Evolutionary conservation across 257 asterid genomes (phyloP).

Genomic region (Nicotiana sylvestris): DNA sequence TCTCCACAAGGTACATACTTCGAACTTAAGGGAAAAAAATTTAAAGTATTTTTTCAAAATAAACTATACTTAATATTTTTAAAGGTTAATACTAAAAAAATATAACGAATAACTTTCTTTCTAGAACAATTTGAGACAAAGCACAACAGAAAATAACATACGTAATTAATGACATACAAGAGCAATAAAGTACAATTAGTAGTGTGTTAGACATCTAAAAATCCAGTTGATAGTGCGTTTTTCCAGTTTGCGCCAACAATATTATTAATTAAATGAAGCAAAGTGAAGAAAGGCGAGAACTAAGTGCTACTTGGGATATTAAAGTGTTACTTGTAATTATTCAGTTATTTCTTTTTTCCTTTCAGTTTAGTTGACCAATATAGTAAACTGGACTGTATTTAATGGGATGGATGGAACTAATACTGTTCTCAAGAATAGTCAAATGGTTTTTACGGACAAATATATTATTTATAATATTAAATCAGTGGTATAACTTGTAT

Average conservation of each 20-base stretch:
- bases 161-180: not conserved
- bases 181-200: not conserved
- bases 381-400: not conserved
- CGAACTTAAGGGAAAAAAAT: no score
- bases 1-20: no score
- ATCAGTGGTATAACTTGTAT: not conserved
- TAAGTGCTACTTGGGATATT: not conserved
- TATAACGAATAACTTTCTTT: not conserved
- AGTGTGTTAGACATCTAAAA: not conserved
- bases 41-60: no score
- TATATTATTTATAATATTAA: not conserved
- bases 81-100: no score
- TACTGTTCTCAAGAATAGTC: not conserved
- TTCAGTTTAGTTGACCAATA: not conserved
- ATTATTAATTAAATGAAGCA: not conserved
- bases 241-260: not conserved
- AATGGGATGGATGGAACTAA: not conserved
- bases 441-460: not conserved
- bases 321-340: not conserved
- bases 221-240: not conserved
- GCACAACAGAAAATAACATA: not conserved
- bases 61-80: no score
- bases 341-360: no score
- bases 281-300: not conserved
- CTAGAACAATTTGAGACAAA: not conserved